phyloP scores from a whole-genome alignment of 768 basidiomycete species.

The Xerocomus potaroensis region DNA sequence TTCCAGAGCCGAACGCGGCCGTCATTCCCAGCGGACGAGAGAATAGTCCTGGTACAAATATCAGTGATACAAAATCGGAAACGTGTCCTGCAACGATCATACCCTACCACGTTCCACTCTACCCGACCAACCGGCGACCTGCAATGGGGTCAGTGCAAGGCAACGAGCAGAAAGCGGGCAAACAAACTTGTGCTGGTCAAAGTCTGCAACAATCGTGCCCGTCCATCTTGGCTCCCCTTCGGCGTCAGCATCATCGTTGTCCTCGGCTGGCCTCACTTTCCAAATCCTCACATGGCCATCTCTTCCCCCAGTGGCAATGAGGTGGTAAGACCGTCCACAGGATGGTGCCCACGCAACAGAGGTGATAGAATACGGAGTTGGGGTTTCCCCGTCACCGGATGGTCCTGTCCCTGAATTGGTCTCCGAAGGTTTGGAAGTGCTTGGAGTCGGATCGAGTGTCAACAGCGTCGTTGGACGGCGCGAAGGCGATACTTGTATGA shows the following conservation, averaged over 20 bases:
- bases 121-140: slow-evolving; percentile 79
- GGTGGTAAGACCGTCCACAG: slow-evolving; percentile 91
- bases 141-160: slow-evolving; percentile 6
- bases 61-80: slow-evolving; percentile 2
- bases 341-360: slow-evolving; percentile 92
- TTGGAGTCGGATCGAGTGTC: slow-evolving; percentile 44
- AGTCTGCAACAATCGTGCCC: slow-evolving; percentile 75
- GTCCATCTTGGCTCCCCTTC: slow-evolving; percentile 57
- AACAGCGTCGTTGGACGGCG: slow-evolving; percentile 65
- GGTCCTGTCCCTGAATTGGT: slow-evolving; percentile 14
- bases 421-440: slow-evolving; percentile 17
- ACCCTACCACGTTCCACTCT: slow-evolving; percentile 94
- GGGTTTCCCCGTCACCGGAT: slow-evolving; percentile 31
- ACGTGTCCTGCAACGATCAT: slow-evolving; percentile 7
- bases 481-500: slow-evolving; percentile 68
- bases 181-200: slow-evolving; percentile 76
- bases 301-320: slow-evolving; percentile 84
- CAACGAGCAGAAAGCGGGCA: background rate
- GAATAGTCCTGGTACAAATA: slow-evolving; percentile 55
- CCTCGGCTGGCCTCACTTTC: slow-evolving; percentile 65
- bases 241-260: slow-evolving; percentile 40
- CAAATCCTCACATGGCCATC: slow-evolving; percentile 91
- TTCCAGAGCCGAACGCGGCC: slow-evolving; percentile 84
- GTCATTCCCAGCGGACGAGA: slow-evolving; percentile 82
- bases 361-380: slow-evolving; percentile 61